These are phyloP conservation scores for Cardamine occulta DNA, from an alignment of 345 rosid species.

Conservation along the genomic window DNA sequence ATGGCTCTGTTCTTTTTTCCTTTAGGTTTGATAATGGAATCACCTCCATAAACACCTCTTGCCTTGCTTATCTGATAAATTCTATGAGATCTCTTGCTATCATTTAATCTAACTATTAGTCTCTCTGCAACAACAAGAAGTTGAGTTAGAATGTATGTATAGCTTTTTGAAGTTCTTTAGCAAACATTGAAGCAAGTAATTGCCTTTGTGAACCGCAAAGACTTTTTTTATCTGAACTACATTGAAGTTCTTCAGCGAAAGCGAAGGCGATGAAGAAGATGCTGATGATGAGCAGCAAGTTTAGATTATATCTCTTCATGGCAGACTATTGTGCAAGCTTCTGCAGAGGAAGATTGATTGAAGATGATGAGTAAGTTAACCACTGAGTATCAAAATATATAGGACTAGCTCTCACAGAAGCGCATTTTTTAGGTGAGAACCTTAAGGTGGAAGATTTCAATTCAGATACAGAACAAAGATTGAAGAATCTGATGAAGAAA, in stretches of 20 bases:
- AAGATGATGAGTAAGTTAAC: slow-evolving; percentile 5
- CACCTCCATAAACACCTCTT: slow-evolving; percentile 37
- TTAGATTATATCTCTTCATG: slow-evolving; percentile 20
- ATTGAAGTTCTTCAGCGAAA: slow-evolving; percentile 20
- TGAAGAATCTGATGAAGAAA: slow-evolving; percentile 11
- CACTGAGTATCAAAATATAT: slow-evolving; percentile 14
- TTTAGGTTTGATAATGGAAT: slow-evolving; percentile 15
- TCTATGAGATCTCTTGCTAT: slow-evolving; percentile 10
- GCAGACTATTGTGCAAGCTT: neutral
- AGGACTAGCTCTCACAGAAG: slow-evolving; percentile 6
- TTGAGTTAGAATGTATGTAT: slow-evolving; percentile 1
- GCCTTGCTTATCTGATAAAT: slow-evolving; percentile 25
- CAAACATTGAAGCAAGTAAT: neutral
- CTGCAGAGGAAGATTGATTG: slow-evolving; percentile 7
- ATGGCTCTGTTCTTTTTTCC: slow-evolving; percentile 35
- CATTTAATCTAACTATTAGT: neutral
- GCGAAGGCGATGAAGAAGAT: slow-evolving; percentile 27
- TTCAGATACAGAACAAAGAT: slow-evolving; percentile 26
- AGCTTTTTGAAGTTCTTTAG: neutral
- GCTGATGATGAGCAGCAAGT: slow-evolving; percentile 14
- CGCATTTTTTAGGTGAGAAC: neutral
- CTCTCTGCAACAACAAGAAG: slow-evolving; percentile 21
- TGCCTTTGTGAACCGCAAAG: slow-evolving; percentile 23
- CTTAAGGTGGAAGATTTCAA: slow-evolving; percentile 23
- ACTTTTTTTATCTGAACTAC: slow-evolving; percentile 1